These are phyloP conservation scores for Botrytis fragariae DNA, from an alignment of 2,329 filamentous ascomycete species.

Conservation along the genomic window DNA sequence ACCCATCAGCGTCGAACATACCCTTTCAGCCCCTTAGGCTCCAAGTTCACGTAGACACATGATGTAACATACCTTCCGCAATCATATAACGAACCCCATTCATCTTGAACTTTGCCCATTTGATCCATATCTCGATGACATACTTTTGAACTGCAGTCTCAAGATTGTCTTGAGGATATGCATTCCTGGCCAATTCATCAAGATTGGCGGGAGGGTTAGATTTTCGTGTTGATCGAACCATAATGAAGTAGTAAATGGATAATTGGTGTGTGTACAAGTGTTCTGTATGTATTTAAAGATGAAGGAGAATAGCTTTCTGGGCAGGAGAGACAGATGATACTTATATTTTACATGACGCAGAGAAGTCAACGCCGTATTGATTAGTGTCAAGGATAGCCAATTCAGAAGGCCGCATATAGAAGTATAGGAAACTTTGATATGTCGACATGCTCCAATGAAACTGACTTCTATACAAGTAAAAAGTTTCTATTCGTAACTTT, in stretches of 20 bases:
- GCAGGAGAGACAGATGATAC: not conserved
- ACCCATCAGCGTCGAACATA: not conserved
- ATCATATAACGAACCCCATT: not conserved
- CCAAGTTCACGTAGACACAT: rapidly evolving
- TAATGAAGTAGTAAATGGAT: not conserved
- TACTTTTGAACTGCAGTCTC: not conserved
- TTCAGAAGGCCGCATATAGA: not conserved
- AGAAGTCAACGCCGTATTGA: too few species aligned
- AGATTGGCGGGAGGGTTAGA: rapidly evolving
- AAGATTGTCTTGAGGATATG: not conserved
- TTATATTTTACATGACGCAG: not conserved
- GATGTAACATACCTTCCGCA: not conserved
- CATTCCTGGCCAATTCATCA: too few species aligned
- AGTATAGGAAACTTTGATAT: not conserved
- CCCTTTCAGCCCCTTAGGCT: too few species aligned
- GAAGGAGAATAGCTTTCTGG: not conserved
- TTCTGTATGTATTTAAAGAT: not conserved
- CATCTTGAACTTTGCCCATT: not conserved
- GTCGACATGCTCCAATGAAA: not conserved
- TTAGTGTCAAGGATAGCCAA: rapidly evolving
- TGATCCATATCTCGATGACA: not conserved
- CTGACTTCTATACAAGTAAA: too few species aligned
- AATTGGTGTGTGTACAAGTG: rapidly evolving
- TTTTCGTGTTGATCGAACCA: not conserved
- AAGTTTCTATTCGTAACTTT: not conserved